These are phyloP conservation scores for Alternaria longipes DNA, from an alignment of 2,329 filamentous ascomycete genomes.

Conservation along the genomic window DNA sequence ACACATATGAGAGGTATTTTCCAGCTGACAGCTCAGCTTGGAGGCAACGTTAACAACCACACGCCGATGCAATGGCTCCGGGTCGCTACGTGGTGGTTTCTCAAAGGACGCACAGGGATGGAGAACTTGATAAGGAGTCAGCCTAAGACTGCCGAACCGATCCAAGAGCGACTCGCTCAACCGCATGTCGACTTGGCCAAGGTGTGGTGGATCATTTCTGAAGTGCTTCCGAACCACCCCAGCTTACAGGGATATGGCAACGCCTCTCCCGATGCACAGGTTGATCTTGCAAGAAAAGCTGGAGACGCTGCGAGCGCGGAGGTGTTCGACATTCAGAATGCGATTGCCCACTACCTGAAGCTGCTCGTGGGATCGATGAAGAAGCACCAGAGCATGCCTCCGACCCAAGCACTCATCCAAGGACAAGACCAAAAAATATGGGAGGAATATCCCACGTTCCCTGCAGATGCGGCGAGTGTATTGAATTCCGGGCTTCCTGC, in stretches of 20 bases:
- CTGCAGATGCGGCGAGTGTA: constrained; percentile 74
- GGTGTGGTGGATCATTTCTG: constrained; percentile 76
- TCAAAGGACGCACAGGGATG: constrained; percentile 79
- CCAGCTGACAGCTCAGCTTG: constrained; percentile 76
- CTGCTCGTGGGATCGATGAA: constrained; percentile 85
- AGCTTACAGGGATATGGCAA: constrained; percentile 38
- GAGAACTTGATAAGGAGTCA: constrained; percentile 75
- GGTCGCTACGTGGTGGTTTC: constrained; percentile 87
- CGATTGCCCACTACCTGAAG: constrained; percentile 70
- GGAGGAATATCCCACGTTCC: constrained; percentile 78
- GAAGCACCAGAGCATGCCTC: constrained; percentile 79
- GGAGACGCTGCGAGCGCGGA: constrained; percentile 58
- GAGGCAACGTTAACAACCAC: constrained; percentile 71
- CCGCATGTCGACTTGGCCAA: constrained; percentile 88
- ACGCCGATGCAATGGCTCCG: constrained; percentile 74
- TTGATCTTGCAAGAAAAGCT: constrained; percentile 53
- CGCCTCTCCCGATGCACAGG: constrained; percentile 35
- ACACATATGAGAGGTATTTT: constrained; percentile 80
- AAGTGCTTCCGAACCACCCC: constrained; percentile 53
- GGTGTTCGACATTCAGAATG: constrained; percentile 61
- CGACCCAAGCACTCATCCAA: constrained; percentile 71
- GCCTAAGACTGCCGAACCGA: constrained; percentile 61
- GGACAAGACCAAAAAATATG: constrained; percentile 83
- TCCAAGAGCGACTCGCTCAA: constrained; percentile 69
- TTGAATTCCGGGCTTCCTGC: constrained; percentile 57